phyloP scores from a whole-genome alignment of 805 yeast genomes.

The Cyberlindnera americana region DNA sequence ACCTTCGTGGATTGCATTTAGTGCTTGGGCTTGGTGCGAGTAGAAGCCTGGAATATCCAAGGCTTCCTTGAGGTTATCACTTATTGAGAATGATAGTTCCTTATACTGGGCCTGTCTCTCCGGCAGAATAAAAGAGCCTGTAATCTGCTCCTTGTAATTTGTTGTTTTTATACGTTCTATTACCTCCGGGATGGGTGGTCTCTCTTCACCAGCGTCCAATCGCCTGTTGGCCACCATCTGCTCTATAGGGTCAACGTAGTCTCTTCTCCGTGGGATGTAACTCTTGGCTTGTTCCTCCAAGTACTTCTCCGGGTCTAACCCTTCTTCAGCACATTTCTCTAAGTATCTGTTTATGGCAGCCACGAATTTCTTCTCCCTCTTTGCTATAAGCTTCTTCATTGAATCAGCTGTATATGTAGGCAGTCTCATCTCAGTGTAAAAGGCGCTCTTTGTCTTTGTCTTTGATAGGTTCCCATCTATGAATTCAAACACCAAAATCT shows the following conservation, averaged over 20 bases:
- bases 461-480: slow-evolving; percentile 58
- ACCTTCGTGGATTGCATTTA: slow-evolving; percentile 52
- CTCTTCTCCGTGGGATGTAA: slow-evolving; percentile 46
- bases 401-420: slow-evolving; percentile 53
- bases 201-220: slow-evolving; percentile 24
- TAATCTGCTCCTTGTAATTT: slow-evolving; percentile 63
- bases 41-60: slow-evolving; percentile 54
- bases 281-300: slow-evolving; percentile 35
- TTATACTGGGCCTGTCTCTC: slow-evolving; percentile 44
- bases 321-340: slow-evolving; percentile 26
- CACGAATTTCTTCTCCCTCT: slow-evolving; percentile 53
- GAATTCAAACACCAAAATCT: slow-evolving; percentile 71
- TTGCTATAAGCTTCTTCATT: slow-evolving; percentile 55
- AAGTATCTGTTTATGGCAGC: slow-evolving; percentile 37
- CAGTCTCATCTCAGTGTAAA: slow-evolving; percentile 42
- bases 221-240: slow-evolving; percentile 41
- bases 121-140: slow-evolving; percentile 44
- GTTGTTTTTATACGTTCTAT: slow-evolving; percentile 47
- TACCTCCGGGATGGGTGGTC: slow-evolving; percentile 47
- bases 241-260: slow-evolving; percentile 59
- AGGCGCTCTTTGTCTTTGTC: slow-evolving; percentile 43
- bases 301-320: slow-evolving; percentile 37
- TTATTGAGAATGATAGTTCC: slow-evolving; percentile 40
- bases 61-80: slow-evolving; percentile 51
- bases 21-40: slow-evolving; percentile 78